Evolutionary conservation across 78 protist species (phyloP).

Genomic region (Protostelium mycophagum): DNA sequence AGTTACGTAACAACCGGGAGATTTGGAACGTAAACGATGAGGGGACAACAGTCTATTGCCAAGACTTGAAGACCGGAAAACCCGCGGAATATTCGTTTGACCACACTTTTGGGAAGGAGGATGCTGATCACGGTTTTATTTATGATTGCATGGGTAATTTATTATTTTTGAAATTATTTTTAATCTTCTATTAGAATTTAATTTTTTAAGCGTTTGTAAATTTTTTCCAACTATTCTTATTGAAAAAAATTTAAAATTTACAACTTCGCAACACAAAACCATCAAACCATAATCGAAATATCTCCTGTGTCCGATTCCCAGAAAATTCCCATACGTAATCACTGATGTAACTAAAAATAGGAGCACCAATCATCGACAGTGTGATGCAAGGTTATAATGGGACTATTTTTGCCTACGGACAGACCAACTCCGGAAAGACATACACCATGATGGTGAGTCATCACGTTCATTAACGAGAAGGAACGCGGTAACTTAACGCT

Average conservation of each 20-base stretch:
- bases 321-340: too few species aligned
- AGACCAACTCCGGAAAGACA: slow-evolving; percentile 60
- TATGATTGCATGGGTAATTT: neutral
- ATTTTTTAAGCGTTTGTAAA: too few species aligned
- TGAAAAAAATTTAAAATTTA: too few species aligned
- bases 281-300: too few species aligned
- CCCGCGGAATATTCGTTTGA: neutral
- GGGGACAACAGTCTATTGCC: neutral
- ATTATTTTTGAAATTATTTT: too few species aligned
- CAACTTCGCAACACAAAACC: too few species aligned
- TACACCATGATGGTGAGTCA: slow-evolving; percentile 34
- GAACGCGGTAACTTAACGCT: neutral
- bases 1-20: neutral
- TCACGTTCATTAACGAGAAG: neutral
- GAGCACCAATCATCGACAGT: slow-evolving; percentile 4
- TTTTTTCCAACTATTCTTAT: too few species aligned
- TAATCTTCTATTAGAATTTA: too few species aligned
- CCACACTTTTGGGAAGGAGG: neutral
- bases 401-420: slow-evolving; percentile 72
- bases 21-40: neutral
- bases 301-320: too few species aligned
- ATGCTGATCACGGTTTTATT: neutral
- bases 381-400: slow-evolving; percentile 55
- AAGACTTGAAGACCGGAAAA: neutral
- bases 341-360: too few species aligned